Conservation (phyloP, 805 yeast species). For the Candida palmyrensis region DNA sequence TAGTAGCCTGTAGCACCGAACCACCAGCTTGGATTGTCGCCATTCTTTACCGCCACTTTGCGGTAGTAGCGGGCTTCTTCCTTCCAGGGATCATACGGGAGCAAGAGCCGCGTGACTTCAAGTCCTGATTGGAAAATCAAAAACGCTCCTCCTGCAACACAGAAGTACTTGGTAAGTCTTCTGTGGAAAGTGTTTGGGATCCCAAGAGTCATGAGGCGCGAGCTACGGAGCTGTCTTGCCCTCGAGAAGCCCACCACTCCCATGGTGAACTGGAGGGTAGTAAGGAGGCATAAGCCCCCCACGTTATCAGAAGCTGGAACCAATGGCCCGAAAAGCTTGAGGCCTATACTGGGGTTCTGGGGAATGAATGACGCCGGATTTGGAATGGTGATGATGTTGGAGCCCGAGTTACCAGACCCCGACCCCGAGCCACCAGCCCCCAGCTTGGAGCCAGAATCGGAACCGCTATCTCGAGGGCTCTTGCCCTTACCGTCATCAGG, state of each 20-base stretch:
- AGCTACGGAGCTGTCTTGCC: slow-evolving; percentile 12
- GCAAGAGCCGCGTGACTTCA: slow-evolving; percentile 47
- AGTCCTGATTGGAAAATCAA: slow-evolving; percentile 50
- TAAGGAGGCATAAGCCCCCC: slow-evolving; percentile 46
- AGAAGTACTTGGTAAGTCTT: slow-evolving; percentile 11
- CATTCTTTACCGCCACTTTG: slow-evolving; percentile 41
- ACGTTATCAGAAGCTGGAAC: slow-evolving; percentile 68
- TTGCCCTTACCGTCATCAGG: slow-evolving; percentile 12
- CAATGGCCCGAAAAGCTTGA: slow-evolving; percentile 63
- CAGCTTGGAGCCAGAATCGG: too few relatives aligned
- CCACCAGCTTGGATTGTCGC: slow-evolving; percentile 53
- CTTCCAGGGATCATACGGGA: slow-evolving; percentile 61
- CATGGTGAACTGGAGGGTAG: slow-evolving; percentile 48
- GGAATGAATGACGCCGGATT: slow-evolving; percentile 15
- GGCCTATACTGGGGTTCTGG: slow-evolving; percentile 51
- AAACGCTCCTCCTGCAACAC: slow-evolving; percentile 33
- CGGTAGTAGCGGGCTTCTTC: slow-evolving; percentile 61
- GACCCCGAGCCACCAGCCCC: slow-evolving; percentile 1
- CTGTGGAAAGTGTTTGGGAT: slow-evolving; percentile 11
- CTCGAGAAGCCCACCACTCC: slow-evolving; percentile 31
- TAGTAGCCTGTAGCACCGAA: slow-evolving; percentile 57
- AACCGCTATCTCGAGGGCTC: too few relatives aligned
- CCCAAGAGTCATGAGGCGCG: slow-evolving; percentile 7
- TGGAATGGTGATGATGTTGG: slow-evolving; percentile 11
- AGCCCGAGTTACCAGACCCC: slow-evolving; percentile 1